Percentiles rank a stretch among this genome's conserved stretches.
Conservation (phyloP, 2,329 filamentous ascomycete genomes). For the Coniochaeta sp. region DNA sequence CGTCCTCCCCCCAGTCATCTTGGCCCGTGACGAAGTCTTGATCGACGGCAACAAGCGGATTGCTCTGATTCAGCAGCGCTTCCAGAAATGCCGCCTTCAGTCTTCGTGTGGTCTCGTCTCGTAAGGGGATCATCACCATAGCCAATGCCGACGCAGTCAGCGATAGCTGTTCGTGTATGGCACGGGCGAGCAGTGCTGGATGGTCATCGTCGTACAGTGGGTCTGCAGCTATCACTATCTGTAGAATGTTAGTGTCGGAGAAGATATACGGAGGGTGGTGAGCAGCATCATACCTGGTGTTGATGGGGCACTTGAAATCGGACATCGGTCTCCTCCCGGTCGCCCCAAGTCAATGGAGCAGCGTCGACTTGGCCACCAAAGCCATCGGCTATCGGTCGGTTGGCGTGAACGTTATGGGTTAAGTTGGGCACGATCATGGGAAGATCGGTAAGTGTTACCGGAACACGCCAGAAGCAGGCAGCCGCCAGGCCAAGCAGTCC, state of each 20-base stretch:
- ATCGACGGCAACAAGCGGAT: conserved; percentile 42
- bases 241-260: conserved; percentile 7
- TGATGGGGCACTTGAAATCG: conserved; percentile 38
- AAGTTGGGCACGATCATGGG: conserved; percentile 80
- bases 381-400: conserved; percentile 46
- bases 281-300: conserved; percentile 52
- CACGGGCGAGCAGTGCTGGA: conserved; percentile 63
- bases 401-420: conserved; percentile 61
- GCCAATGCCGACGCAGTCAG: conserved; percentile 51
- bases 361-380: conserved; percentile 52
- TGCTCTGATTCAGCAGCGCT: conserved; percentile 47
- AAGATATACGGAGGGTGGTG: not conserved
- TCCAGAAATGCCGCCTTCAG: conserved; percentile 58
- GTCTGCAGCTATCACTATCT: conserved; percentile 79
- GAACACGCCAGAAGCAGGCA: conserved; percentile 59
- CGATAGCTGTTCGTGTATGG: conserved; percentile 62
- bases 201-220: conserved; percentile 80
- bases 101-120: conserved; percentile 58
- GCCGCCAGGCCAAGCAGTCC: conserved; percentile 86
- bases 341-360: conserved; percentile 70
- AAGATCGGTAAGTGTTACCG: conserved; percentile 74
- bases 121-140: conserved; percentile 73
- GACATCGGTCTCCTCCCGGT: conserved; percentile 36
- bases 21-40: conserved; percentile 58
- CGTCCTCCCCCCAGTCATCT: conserved; percentile 64